These are phyloP conservation scores for Pelargonium australe DNA, from an alignment of 441 rosid genomes.

Conservation along the genomic window DNA sequence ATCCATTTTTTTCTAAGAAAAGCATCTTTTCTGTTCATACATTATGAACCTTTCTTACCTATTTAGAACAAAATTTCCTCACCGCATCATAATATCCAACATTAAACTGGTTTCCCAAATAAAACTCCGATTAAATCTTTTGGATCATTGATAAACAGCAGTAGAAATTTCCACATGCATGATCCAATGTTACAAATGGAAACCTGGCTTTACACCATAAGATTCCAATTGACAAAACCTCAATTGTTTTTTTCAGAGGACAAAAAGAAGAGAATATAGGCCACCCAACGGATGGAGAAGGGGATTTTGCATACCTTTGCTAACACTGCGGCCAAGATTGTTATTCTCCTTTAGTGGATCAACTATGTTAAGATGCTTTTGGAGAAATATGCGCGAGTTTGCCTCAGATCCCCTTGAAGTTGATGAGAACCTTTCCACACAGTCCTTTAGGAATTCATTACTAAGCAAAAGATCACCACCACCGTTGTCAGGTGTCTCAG, in stretches of 20 bases:
- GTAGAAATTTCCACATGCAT: no score
- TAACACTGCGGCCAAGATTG: slow-evolving; percentile 34
- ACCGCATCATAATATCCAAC: no score
- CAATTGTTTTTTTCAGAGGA: not conserved
- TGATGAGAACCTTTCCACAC: slow-evolving; percentile 26
- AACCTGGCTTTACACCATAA: no score
- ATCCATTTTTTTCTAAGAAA: no score
- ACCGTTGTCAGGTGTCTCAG: slow-evolving; percentile 19
- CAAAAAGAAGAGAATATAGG: slow-evolving; percentile 5
- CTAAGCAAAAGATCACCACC: slow-evolving; percentile 23
- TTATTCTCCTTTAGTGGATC: slow-evolving; percentile 33
- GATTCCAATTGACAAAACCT: not conserved
- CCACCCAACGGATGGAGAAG: slow-evolving; percentile 2
- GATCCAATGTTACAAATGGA: no score
- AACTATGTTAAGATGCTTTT: slow-evolving; percentile 34
- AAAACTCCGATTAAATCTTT: no score
- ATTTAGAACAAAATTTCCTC: no score
- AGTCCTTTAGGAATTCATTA: slow-evolving; percentile 25
- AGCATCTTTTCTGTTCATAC: no score
- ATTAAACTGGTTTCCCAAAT: no score
- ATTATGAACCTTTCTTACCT: no score
- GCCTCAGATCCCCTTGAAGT: slow-evolving; percentile 25
- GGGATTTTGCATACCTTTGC: slow-evolving; percentile 22
- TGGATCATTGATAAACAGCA: no score
- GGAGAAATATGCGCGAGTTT: slow-evolving; percentile 19